Conservation (phyloP, 2,329 filamentous ascomycete species). For the Thelonectria discophora region DNA sequence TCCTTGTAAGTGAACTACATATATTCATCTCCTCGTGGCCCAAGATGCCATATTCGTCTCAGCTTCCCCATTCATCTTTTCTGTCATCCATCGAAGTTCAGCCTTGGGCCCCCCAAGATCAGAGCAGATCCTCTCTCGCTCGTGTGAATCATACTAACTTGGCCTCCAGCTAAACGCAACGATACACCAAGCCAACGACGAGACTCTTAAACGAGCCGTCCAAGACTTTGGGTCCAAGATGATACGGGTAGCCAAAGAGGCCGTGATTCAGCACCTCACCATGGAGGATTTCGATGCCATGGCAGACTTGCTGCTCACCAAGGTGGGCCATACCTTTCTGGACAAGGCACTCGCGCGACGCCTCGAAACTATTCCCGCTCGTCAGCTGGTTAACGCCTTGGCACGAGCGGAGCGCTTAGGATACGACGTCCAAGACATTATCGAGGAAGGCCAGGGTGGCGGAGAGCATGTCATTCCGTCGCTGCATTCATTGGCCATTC, state of each 20-base stretch:
- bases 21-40: no score
- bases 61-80: neutral
- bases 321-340: slow-evolving; percentile 59
- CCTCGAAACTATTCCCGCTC: slow-evolving; percentile 62
- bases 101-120: neutral
- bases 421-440: slow-evolving; percentile 61
- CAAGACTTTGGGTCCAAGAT: slow-evolving; percentile 58
- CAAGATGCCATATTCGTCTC: no score
- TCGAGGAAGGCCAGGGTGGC: slow-evolving; percentile 49
- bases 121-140: neutral
- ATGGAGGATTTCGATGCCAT: slow-evolving; percentile 56
- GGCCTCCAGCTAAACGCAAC: slow-evolving; percentile 57
- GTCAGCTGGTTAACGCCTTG: slow-evolving; percentile 64
- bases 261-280: slow-evolving; percentile 54
- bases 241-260: slow-evolving; percentile 50
- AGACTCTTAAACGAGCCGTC: slow-evolving; percentile 51
- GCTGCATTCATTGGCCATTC: slow-evolving; percentile 27
- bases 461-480: slow-evolving; percentile 52
- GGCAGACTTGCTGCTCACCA: slow-evolving; percentile 54
- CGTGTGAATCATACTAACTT: slow-evolving; percentile 35
- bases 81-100: neutral
- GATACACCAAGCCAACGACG: slow-evolving; percentile 54
- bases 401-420: slow-evolving; percentile 66
- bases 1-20: slow-evolving; percentile 55
- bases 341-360: slow-evolving; percentile 62